Percentiles rank a stretch among this genome's conserved stretches.
Conservation (phyloP, 1,284 basidiomycete species). For the Naganishia cerealis region DNA sequence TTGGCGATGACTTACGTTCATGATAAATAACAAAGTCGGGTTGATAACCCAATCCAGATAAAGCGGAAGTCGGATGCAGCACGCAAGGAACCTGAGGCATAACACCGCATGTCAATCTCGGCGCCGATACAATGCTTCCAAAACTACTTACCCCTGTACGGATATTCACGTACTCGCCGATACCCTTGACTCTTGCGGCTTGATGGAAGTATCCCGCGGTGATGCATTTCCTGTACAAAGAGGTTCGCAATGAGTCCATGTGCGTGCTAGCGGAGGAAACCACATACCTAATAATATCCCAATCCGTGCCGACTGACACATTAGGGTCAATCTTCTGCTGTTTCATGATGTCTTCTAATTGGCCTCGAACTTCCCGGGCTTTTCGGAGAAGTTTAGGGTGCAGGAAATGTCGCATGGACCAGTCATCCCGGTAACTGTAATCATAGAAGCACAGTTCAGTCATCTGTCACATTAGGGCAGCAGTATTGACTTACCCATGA, state of each 20-base stretch:
- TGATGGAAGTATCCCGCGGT: constrained; percentile 99
- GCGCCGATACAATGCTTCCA: background rate
- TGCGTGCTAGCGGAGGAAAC: constrained; percentile 1
- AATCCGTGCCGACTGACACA: constrained; percentile 83
- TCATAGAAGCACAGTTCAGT: background rate
- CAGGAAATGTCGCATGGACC: constrained; percentile 91
- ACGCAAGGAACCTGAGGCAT: constrained; percentile 50
- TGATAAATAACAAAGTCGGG: constrained; percentile 97
- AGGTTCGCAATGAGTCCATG: background rate
- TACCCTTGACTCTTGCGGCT: constrained; percentile 94
- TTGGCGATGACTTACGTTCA: constrained; percentile 59
- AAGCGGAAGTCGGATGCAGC: constrained; percentile 90
- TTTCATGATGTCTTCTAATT: constrained; percentile 98
- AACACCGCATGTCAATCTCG: background rate
- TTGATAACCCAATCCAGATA: constrained; percentile 93
- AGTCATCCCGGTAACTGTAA: constrained; percentile 79
- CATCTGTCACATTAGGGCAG: constrained; percentile 29
- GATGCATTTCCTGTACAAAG: constrained; percentile 78
- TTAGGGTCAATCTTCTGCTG: constrained; percentile 90
- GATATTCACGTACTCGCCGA: constrained; percentile 97
- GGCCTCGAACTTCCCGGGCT: constrained; percentile 90
- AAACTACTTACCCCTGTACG: constrained; percentile 69
- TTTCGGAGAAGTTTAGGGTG: constrained; percentile 95
- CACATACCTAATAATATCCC: constrained; percentile 78
- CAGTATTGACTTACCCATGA: constrained; percentile 67